These are phyloP conservation scores for Geosmithia putterillii DNA, from an alignment of 2,329 filamentous ascomycete genomes.

Conservation along the genomic window DNA sequence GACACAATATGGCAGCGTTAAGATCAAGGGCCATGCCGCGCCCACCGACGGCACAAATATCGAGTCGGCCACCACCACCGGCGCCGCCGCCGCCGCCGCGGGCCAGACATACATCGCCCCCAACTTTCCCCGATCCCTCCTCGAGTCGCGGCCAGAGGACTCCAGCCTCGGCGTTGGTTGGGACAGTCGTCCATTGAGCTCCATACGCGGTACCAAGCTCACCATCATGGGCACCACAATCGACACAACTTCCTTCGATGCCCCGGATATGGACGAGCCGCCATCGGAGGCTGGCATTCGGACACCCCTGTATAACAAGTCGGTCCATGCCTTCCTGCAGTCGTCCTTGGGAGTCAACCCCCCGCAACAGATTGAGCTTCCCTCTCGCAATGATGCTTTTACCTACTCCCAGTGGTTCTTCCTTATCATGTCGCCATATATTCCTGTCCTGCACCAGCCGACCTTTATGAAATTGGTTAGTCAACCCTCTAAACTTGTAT, in stretches of 20 bases:
- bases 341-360: slow-evolving; percentile 51
- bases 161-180: slow-evolving; percentile 55
- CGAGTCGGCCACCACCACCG: not conserved
- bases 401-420: slow-evolving; percentile 68
- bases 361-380: slow-evolving; percentile 44
- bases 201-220: slow-evolving; percentile 64
- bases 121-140: slow-evolving; percentile 16
- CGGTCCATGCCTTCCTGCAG: slow-evolving; percentile 56
- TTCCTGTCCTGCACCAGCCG: slow-evolving; percentile 67
- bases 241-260: slow-evolving; percentile 62
- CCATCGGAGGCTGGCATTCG: slow-evolving; percentile 21
- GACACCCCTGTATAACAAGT: slow-evolving; percentile 53
- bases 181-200: slow-evolving; percentile 54
- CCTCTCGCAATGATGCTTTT: slow-evolving; percentile 50
- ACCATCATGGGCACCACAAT: slow-evolving; percentile 70
- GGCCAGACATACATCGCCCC: slow-evolving; percentile 6
- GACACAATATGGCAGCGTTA: slow-evolving; percentile 17
- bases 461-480: slow-evolving; percentile 57
- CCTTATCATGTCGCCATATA: slow-evolving; percentile 55
- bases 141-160: slow-evolving; percentile 37
- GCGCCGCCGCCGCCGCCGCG: not conserved
- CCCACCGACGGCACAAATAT: not conserved
- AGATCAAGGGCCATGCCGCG: slow-evolving; percentile 14
- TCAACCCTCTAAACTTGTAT: no score
- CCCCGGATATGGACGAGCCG: slow-evolving; percentile 50